These are phyloP conservation scores for Lachancea sp. DNA, from an alignment of 805 yeast genomes.

Conservation along the genomic window DNA sequence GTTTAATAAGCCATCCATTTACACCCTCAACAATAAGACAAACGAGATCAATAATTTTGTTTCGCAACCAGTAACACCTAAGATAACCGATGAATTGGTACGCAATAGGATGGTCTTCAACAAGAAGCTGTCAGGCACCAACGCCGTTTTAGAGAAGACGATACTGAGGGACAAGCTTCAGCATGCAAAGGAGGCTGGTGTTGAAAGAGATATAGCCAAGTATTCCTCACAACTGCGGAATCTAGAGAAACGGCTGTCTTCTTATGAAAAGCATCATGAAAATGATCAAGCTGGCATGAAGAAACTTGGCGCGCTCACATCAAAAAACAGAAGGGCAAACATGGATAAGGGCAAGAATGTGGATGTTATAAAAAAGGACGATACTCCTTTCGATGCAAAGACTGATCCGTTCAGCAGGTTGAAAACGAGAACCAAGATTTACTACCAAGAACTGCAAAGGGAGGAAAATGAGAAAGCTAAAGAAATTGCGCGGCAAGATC, in stretches of 20 bases:
- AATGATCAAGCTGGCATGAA: constrained; percentile 36
- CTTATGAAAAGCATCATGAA: constrained; percentile 35
- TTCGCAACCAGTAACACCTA: constrained; percentile 58
- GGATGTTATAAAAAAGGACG: constrained; percentile 56
- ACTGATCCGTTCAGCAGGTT: constrained; percentile 86
- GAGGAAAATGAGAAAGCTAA: constrained; percentile 56
- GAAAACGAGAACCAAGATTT: constrained; percentile 79
- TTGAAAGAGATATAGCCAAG: constrained; percentile 38
- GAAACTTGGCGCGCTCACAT: constrained; percentile 66
- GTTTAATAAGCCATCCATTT: constrained; percentile 45
- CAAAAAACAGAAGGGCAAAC: constrained; percentile 79
- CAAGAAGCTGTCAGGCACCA: constrained; percentile 53
- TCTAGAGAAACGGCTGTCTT: constrained; percentile 34
- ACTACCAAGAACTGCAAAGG: constrained; percentile 52
- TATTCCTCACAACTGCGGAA: constrained; percentile 44
- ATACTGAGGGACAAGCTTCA: constrained; percentile 65
- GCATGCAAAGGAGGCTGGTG: constrained; percentile 60
- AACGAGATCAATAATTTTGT: constrained; percentile 58
- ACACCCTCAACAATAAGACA: constrained; percentile 58
- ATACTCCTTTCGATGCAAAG: constrained; percentile 41
- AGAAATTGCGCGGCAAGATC: constrained; percentile 45
- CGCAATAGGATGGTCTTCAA: constrained; percentile 59
- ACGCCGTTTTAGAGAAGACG: constrained; percentile 70
- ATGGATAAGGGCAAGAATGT: constrained; percentile 72
- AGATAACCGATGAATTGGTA: constrained; percentile 74